Percentiles rank a stretch among this genome's conserved stretches.
Evolutionary conservation across 331 rosid species (phyloP).

Genomic region (Quercus phellos): DNA sequence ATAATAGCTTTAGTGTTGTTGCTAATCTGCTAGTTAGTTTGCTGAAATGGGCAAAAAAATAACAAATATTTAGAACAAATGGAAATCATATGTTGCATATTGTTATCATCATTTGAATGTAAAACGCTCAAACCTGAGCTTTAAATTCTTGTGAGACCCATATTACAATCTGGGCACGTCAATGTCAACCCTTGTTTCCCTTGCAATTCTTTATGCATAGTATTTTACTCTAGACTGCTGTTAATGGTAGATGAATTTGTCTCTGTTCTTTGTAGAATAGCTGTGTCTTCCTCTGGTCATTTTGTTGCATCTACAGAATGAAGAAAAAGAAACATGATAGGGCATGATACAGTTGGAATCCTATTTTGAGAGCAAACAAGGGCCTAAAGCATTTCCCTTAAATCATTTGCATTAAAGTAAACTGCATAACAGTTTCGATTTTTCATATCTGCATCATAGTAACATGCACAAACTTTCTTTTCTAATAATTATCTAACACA

Average conservation of each 20-base stretch:
- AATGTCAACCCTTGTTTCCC: not conserved
- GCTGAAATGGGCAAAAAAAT: too few species aligned
- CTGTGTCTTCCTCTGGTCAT: not conserved
- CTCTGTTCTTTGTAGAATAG: not conserved
- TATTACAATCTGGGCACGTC: not conserved
- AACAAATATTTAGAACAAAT: not conserved
- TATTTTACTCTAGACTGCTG: not conserved
- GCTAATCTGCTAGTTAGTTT: too few species aligned
- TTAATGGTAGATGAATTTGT: not conserved
- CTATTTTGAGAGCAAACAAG: not conserved
- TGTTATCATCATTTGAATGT: not conserved
- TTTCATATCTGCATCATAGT: not conserved
- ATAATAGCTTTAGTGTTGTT: too few species aligned
- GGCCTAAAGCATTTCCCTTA: not conserved
- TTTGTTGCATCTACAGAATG: not conserved
- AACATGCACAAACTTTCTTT: slow-evolving; percentile 4
- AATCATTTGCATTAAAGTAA: not conserved
- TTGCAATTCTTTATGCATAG: not conserved
- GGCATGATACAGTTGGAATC: not conserved
- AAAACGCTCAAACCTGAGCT: not conserved
- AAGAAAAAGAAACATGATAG: not conserved
- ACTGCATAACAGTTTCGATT: not conserved
- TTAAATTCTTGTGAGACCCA: not conserved
- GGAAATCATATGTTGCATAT: not conserved
- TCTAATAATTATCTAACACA: slow-evolving; percentile 38